These are phyloP conservation scores for Yamadazyma epiphylla DNA, from an alignment of 1,139 yeast genomes.

Conservation along the genomic window DNA sequence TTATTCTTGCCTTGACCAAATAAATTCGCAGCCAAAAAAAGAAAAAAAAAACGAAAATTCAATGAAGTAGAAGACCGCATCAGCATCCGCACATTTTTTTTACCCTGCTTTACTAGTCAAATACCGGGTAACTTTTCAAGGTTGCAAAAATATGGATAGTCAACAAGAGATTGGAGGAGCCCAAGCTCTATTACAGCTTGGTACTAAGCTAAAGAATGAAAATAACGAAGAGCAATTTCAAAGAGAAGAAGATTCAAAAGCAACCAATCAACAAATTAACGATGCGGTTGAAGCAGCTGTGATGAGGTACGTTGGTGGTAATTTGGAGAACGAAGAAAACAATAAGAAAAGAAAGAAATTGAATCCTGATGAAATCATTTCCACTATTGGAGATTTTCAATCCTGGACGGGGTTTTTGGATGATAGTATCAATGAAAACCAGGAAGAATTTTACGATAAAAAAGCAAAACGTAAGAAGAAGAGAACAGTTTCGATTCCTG, in stretches of 20 bases:
- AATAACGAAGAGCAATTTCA: slow-evolving; percentile 5
- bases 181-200: slow-evolving; percentile 42
- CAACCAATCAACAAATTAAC: slow-evolving; percentile 38
- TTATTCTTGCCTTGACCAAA: no score
- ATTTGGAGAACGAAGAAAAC: slow-evolving; percentile 29
- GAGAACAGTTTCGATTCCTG: slow-evolving; percentile 8
- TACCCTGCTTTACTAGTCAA: slow-evolving; percentile 6
- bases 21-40: no score
- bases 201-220: slow-evolving; percentile 25
- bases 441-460: slow-evolving; percentile 6
- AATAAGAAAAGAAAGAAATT: slow-evolving; percentile 11
- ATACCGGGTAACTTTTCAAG: slow-evolving; percentile 18
- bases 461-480: slow-evolving; percentile 12
- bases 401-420: slow-evolving; percentile 54
- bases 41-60: no score
- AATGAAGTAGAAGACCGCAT: not conserved
- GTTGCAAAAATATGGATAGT: no score
- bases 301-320: slow-evolving; percentile 64
- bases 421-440: slow-evolving; percentile 25
- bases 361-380: slow-evolving; percentile 28
- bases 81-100: slow-evolving; percentile 1
- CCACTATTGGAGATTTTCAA: slow-evolving; percentile 41
- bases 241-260: slow-evolving; percentile 21
- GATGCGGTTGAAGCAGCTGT: slow-evolving; percentile 74
- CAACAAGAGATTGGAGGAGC: slow-evolving; percentile 46